Base-by-base conservation (phyloP, 257 asterid species). In the Solanum okadae region DNA sequence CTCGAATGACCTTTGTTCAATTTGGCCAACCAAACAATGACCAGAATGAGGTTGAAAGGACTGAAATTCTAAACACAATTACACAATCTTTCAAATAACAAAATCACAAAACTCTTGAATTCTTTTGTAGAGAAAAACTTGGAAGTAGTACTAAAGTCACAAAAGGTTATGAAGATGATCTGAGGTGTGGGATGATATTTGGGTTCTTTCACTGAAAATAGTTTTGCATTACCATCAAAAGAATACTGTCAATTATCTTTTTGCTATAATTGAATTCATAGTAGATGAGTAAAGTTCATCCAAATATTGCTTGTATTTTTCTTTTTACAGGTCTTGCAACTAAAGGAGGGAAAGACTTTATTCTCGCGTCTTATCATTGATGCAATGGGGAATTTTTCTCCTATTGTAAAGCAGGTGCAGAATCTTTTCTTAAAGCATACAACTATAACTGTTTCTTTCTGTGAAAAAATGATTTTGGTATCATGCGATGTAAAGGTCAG, bases 351-450 rank as follows among this genome's bases (percentile, higher is more conserved):
- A 25, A 97, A 92, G 92, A 84, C 93, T 90, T 89, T 97, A 68
- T 91, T 94, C n/a, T 90, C 99, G 7, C 94, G 93, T 88, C 96
- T 97, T 87, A 61, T 97, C 88, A 92, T 97, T 89, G 99, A 97
- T 92, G 98, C 99, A 70, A 97, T 97, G 99, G 99, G 99, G 56
- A 97, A 97, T 90, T 97, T 97, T 92, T 97, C 99, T 83, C 99
- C 99, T 7, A 91, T 97, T 49, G 99, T 97, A 77, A 95, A 90
- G 91, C 99, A 97, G 93, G 98, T 95, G 87, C 89, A 29, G 11
- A 89, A 92, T 88, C 87, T 79, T 59, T 25, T 18, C 59, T 44
- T 71, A 52, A 29, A 31, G 63, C 78, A 46, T 82, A 29, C 70
- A 82, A 49, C 86, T 82, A 18, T 46, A 49, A 18, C 42, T 6